Conservation (phyloP, 352 stramenopile genomes). For the Globisporangium heterothallicum region DNA sequence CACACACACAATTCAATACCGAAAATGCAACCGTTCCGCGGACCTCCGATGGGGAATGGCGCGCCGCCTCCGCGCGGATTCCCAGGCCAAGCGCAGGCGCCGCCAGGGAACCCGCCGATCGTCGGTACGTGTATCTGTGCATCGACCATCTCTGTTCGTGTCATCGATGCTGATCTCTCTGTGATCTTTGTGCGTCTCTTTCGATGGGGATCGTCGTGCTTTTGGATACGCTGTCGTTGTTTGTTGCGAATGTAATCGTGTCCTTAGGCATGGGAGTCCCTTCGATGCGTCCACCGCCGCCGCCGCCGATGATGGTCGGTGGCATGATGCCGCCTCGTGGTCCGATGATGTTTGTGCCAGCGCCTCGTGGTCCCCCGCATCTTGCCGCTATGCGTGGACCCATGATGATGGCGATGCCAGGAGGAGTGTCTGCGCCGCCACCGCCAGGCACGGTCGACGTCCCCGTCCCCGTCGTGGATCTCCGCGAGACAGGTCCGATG, state of each 20-base stretch:
- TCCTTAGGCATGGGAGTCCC: constrained; percentile 1
- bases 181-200: background rate
- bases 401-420: constrained; percentile 1
- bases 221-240: constrained; percentile 2
- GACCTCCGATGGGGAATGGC: too few species aligned
- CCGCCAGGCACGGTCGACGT: constrained; percentile 13
- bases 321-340: constrained; percentile 5
- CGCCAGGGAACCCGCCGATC: constrained; percentile 5
- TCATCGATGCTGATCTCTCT: background rate
- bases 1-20: background rate
- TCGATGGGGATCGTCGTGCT: background rate
- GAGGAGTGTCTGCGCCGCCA: background rate
- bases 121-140: background rate
- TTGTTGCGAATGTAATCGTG: too few species aligned
- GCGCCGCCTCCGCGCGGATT: constrained; percentile 15
- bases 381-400: background rate
- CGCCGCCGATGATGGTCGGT: background rate
- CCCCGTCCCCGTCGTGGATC: constrained; percentile 7
- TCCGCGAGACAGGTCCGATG: constrained; percentile 23
- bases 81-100: constrained; percentile 1
- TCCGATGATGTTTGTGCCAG: constrained; percentile 1
- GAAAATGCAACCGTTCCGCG: constrained; percentile 18
- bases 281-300: constrained; percentile 1
- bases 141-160: background rate
- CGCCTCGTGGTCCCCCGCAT: background rate